phyloP scores from a whole-genome alignment of 768 basidiomycete genomes.

The Phaeotremella skinneri region DNA sequence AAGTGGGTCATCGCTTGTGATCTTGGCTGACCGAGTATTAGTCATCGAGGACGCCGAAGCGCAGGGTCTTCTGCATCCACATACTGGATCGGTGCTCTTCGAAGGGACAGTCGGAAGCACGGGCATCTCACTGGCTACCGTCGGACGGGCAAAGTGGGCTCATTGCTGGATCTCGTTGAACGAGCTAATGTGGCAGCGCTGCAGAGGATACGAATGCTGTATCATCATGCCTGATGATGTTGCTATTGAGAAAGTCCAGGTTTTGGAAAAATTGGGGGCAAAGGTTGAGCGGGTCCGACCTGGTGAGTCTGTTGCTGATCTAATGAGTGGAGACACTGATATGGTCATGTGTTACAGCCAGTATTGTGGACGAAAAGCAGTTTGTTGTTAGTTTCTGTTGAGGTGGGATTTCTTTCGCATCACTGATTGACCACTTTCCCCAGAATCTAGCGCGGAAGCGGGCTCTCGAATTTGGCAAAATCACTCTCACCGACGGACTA shows the following conservation, averaged over 20 bases:
- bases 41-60: constrained; percentile 94
- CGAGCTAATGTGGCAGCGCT: neutral
- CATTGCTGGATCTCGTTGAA: neutral
- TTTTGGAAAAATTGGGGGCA: constrained; percentile 78
- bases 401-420: neutral
- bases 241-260: constrained; percentile 84
- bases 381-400: constrained; percentile 33
- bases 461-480: constrained; percentile 68
- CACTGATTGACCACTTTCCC: constrained; percentile 3
- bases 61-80: constrained; percentile 72
- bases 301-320: constrained; percentile 20
- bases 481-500: constrained; percentile 48
- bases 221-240: constrained; percentile 55
- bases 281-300: constrained; percentile 65
- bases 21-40: constrained; percentile 47
- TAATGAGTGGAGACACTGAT: neutral
- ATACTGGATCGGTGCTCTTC: constrained; percentile 88
- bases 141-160: constrained; percentile 76
- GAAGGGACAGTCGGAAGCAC: constrained; percentile 81
- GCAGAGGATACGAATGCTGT: constrained; percentile 86
- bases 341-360: constrained; percentile 55
- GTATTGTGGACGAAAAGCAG: constrained; percentile 91
- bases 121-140: constrained; percentile 89
- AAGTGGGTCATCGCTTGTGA: constrained; percentile 58
- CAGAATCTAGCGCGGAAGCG: constrained; percentile 84